These are phyloP conservation scores for Ophiocordyceps australis DNA, from an alignment of 2,329 filamentous ascomycete species.

Conservation along the genomic window DNA sequence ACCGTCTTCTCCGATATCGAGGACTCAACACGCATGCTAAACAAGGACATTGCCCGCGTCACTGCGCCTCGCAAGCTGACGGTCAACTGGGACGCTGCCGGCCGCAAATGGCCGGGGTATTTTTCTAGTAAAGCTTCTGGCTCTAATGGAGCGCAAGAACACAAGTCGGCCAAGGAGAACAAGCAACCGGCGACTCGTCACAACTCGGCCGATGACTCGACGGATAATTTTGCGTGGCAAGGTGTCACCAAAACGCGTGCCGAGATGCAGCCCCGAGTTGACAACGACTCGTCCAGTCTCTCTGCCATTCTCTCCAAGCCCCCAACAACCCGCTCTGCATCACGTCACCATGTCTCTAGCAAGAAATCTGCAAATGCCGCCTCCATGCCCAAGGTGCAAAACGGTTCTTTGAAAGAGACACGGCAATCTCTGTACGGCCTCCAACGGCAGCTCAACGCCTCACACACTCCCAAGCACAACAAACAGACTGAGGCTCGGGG, in stretches of 20 bases:
- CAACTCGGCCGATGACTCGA: slow-evolving; percentile 21
- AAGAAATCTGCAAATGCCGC: slow-evolving; percentile 6
- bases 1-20: slow-evolving; percentile 33
- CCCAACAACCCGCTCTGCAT: too few species aligned
- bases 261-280: slow-evolving; percentile 34
- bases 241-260: slow-evolving; percentile 22
- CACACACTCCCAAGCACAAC: slow-evolving; percentile 11
- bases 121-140: slow-evolving; percentile 24
- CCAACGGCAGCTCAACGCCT: slow-evolving; percentile 15
- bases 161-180: slow-evolving; percentile 21
- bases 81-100: slow-evolving; percentile 24
- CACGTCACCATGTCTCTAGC: too few species aligned
- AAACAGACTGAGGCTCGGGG: slow-evolving; percentile 7
- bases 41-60: slow-evolving; percentile 27
- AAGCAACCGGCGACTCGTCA: slow-evolving; percentile 15
- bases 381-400: background rate
- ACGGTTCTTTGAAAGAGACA: too few species aligned
- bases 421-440: too few species aligned
- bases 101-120: slow-evolving; percentile 34
- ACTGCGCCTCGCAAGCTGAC: slow-evolving; percentile 19
- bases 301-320: slow-evolving; percentile 24
- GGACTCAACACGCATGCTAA: slow-evolving; percentile 32
- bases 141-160: slow-evolving; percentile 9
- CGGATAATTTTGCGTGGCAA: slow-evolving; percentile 20
- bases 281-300: slow-evolving; percentile 31